Evolutionary conservation across 805 yeast genomes (phyloP).

Genomic region (Candida khao-thaluensis): DNA sequence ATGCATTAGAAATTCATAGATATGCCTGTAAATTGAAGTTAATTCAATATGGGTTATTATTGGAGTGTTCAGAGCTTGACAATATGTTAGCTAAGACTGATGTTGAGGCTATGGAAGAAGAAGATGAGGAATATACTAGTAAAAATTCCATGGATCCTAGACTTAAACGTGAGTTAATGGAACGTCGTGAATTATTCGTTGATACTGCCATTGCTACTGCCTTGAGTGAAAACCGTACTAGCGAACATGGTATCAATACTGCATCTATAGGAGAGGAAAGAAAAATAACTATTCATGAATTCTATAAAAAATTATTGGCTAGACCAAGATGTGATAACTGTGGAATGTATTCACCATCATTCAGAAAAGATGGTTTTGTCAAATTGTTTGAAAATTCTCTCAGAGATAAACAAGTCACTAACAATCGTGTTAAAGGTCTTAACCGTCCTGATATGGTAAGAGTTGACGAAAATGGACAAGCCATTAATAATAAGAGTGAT

Average conservation of each 20-base stretch:
- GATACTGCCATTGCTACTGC: constrained; percentile 70
- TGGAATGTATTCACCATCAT: constrained; percentile 90
- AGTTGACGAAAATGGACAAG: constrained; percentile 8
- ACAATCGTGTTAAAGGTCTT: constrained; percentile 81
- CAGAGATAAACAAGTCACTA: constrained; percentile 73
- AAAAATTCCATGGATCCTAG: constrained; percentile 37
- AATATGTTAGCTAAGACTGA: constrained; percentile 47
- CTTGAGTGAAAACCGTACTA: constrained; percentile 69
- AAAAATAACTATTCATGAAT: constrained; percentile 66
- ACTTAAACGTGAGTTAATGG: constrained; percentile 48
- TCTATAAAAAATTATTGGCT: constrained; percentile 67
- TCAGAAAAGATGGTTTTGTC: constrained; percentile 91
- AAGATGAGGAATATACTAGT: constrained; percentile 40
- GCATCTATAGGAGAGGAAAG: constrained; percentile 88
- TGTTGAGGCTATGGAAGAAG: constrained; percentile 38
- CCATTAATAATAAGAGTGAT: constrained; percentile 16
- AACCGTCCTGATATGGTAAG: constrained; percentile 67
- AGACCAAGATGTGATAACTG: constrained; percentile 94
- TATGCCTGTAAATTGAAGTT: constrained; percentile 75
- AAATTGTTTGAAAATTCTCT: constrained; percentile 89
- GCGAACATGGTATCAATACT: constrained; percentile 67
- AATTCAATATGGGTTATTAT: constrained; percentile 83
- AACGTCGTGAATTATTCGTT: constrained; percentile 68
- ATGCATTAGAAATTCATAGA: constrained; percentile 66
- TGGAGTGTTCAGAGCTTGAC: constrained; percentile 75